Percentiles rank a stretch among this genome's conserved stretches.
These are phyloP conservation scores for Trichoderma parareesei DNA, from an alignment of 495 filamentous ascomycete genomes.

Conservation along the genomic window DNA sequence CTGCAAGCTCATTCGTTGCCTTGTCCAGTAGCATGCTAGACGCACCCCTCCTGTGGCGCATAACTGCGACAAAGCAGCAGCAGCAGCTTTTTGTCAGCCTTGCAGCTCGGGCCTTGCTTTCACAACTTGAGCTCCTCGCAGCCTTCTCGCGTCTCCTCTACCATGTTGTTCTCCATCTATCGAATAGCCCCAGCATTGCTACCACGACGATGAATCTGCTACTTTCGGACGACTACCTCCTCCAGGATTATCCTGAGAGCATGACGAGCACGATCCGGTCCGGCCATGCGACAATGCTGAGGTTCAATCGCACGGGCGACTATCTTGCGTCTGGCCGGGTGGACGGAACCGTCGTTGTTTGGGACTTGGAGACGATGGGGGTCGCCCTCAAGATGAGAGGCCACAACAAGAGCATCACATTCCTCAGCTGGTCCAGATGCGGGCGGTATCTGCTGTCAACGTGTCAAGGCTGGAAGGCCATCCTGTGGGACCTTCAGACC, in stretches of 20 bases:
- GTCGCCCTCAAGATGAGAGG: conserved; percentile 88
- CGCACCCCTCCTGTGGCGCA: conserved; percentile 6
- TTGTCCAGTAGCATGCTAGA: not conserved
- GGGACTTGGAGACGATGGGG: conserved; percentile 93
- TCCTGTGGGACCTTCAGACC: conserved; percentile 86
- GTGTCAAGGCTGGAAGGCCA: conserved; percentile 92
- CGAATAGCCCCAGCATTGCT: not conserved
- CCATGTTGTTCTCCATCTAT: not conserved
- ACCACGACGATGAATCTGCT: conserved; percentile 37
- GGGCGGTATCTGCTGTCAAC: conserved; percentile 88
- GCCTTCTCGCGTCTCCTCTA: not conserved
- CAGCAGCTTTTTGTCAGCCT: conserved; percentile 6
- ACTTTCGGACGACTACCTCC: conserved; percentile 53
- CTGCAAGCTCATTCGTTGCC: not conserved
- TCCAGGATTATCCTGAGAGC: conserved; percentile 89
- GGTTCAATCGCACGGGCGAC: conserved; percentile 91
- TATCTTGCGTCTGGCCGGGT: conserved; percentile 88
- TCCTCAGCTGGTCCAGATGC: conserved; percentile 86
- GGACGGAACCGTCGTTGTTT: conserved; percentile 90
- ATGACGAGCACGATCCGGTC: conserved; percentile 77
- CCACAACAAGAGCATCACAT: conserved; percentile 84
- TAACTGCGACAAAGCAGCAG: not conserved
- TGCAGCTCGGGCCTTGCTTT: not conserved
- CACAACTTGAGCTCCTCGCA: not conserved
- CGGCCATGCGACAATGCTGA: conserved; percentile 56